Evolutionary conservation across 768 basidiomycete genomes (phyloP).

Genomic region (Kwoniella shandongensis): DNA sequence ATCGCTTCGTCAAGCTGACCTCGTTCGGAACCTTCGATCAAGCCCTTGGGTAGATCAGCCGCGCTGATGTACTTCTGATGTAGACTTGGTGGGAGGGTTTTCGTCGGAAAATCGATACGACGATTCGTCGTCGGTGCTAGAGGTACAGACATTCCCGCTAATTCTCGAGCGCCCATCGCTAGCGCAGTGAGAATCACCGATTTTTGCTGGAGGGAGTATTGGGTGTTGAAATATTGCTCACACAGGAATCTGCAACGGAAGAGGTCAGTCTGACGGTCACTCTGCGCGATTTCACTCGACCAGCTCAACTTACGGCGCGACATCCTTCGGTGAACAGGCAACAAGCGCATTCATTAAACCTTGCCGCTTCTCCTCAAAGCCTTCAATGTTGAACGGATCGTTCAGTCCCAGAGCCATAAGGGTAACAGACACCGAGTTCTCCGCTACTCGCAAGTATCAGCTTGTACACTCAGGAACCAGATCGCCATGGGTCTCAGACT

Average conservation of each 20-base stretch:
- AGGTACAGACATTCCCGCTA: slow-evolving; percentile 61
- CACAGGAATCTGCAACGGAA: slow-evolving; percentile 69
- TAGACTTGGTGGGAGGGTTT: slow-evolving; percentile 67
- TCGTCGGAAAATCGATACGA: slow-evolving; percentile 71
- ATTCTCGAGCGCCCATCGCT: slow-evolving; percentile 79
- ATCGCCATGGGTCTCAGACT: slow-evolving; percentile 39
- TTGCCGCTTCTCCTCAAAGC: slow-evolving; percentile 74
- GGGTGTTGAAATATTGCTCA: slow-evolving; percentile 90
- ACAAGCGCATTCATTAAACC: slow-evolving; percentile 76
- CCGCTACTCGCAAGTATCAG: slow-evolving; percentile 60
- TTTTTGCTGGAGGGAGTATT: slow-evolving; percentile 84
- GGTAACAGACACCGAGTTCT: slow-evolving; percentile 81
- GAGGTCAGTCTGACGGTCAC: no score
- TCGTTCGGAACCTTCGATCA: slow-evolving; percentile 1
- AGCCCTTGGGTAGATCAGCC: slow-evolving; percentile 43
- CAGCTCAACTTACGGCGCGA: slow-evolving; percentile 73
- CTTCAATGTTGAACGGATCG: slow-evolving; percentile 79
- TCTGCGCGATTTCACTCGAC: no score
- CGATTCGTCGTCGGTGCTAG: slow-evolving; percentile 26
- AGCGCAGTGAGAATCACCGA: slow-evolving; percentile 81
- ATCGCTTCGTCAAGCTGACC: slow-evolving; percentile 62
- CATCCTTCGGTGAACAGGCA: slow-evolving; percentile 70
- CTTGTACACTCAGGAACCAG: neutral
- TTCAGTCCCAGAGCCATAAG: slow-evolving; percentile 72
- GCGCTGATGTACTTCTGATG: slow-evolving; percentile 67